Evolutionary conservation across 805 yeast species (phyloP), one percentile per base, ranked within the genome.

Genomic region (Saturnispora serradocipensis): DNA sequence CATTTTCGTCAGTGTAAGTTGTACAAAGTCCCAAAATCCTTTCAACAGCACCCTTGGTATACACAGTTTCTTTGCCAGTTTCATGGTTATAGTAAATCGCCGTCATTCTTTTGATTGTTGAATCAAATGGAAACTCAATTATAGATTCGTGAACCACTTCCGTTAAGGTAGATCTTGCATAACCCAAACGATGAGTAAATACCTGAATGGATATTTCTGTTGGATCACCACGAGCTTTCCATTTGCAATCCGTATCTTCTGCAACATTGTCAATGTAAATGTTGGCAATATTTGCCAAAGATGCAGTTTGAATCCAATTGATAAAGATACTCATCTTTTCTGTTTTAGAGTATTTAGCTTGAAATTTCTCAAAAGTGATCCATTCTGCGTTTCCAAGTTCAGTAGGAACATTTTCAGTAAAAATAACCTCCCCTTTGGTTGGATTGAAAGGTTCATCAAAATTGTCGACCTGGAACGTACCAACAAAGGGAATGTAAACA

Each of bases 121-220:
- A 83, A 58, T 85, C 91, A 60, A 85, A 85, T 16, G 91, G 90
- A 59, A 72, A 83, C 67, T 84, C 91, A 35, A 75, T 76, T 27
- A 81, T 49, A 58, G 78, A 82, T n/a, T 63, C 60, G 55, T 63
- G 72, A 2, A 58, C 61, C 28, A 69, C 75, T 32, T 73, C 72
- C 11, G 75, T 70, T 55, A 75, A 62, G 7, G 57, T 57, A 11
- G 70, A 69, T 59, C 86, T 73, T 22, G 75, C 73, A 54, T 67
- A 71, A 28, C 74, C 75, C 54, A 83, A 68, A 59, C 89, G 76
- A 10, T 81, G 68, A 24, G 82, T 76, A 61, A 84, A 86, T 0
- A 87, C 91, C 61, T 86, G 91, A 55, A 88, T 83, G 3, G 96
- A 95, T 60, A 85, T 82, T 68, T 88, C 96, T 3, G 96, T 88